Evolutionary conservation across 2,329 filamentous ascomycete genomes (phyloP).

Genomic region (Fusarium sambucinum): DNA sequence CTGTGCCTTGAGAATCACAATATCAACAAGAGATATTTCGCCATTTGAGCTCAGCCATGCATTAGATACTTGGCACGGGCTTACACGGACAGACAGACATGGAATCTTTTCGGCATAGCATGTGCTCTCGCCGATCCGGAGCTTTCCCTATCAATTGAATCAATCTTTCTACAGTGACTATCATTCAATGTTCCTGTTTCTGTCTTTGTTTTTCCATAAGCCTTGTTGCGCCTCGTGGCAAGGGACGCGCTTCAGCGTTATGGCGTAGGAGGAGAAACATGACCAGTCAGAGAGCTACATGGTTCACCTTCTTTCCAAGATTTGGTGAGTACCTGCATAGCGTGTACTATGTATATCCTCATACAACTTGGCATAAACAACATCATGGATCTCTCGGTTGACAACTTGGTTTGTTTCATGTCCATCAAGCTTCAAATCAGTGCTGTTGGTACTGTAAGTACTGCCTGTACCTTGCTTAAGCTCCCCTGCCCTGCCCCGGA

Average conservation of each 20-base stretch:
- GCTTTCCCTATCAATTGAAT: slow-evolving; percentile 27
- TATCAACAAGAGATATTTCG: slow-evolving; percentile 32
- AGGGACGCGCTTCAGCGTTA: slow-evolving; percentile 26
- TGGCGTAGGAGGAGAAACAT: slow-evolving; percentile 35
- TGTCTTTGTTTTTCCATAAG: not conserved
- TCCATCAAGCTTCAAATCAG: slow-evolving; percentile 1
- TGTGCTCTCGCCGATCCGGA: slow-evolving; percentile 17
- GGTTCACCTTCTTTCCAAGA: not conserved
- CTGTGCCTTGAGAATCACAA: not conserved
- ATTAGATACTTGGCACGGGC: slow-evolving; percentile 10
- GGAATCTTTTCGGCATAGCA: not conserved
- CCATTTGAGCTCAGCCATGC: slow-evolving; percentile 27
- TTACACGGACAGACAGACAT: not conserved
- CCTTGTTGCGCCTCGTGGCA: slow-evolving; percentile 35
- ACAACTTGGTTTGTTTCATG: slow-evolving; percentile 5
- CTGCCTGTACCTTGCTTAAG: slow-evolving; percentile 1
- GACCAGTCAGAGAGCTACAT: slow-evolving; percentile 7
- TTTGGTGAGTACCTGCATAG: not conserved
- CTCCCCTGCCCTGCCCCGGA: slow-evolving; percentile 9
- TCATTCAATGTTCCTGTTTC: slow-evolving; percentile 27
- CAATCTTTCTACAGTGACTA: slow-evolving; percentile 13
- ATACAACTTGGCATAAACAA: slow-evolving; percentile 1
- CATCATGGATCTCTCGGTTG: slow-evolving; percentile 1
- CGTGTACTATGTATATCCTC: not conserved
- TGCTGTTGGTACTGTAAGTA: not conserved